phyloP scores from a whole-genome alignment of 306 rosid genomes.

The Arachis hypogaea region DNA sequence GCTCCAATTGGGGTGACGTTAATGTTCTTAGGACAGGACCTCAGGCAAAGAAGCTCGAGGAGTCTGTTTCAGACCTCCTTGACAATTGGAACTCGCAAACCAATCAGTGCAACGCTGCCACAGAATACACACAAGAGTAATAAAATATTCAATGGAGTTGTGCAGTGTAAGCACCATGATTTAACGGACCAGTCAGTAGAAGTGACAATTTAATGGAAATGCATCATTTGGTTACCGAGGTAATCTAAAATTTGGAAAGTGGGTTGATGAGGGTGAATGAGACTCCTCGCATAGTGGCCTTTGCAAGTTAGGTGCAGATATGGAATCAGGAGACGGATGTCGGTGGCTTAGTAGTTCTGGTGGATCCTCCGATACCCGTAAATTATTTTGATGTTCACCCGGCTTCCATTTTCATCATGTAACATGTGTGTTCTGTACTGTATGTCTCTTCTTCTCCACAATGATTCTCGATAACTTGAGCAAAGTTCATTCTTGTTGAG shows the following conservation, averaged over 20 bases:
- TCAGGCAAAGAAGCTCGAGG: slow-evolving; percentile 73
- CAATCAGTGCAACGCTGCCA: slow-evolving; percentile 59
- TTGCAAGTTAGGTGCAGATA: slow-evolving; percentile 22
- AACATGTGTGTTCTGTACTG: slow-evolving; percentile 39
- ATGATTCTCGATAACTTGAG: slow-evolving; percentile 17
- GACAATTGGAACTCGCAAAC: slow-evolving; percentile 71
- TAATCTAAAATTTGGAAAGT: slow-evolving; percentile 22
- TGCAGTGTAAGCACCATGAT: slow-evolving; percentile 30
- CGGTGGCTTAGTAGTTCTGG: slow-evolving; percentile 28
- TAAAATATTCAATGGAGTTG: slow-evolving; percentile 22
- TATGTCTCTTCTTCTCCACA: slow-evolving; percentile 13
- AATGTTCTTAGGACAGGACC: slow-evolving; percentile 63
- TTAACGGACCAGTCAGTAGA: slow-evolving; percentile 22
- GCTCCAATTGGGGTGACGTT: slow-evolving; percentile 78
- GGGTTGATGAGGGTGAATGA: slow-evolving; percentile 20
- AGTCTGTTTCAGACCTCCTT: slow-evolving; percentile 59
- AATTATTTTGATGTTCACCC: slow-evolving; percentile 37
- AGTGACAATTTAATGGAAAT: slow-evolving; percentile 22
- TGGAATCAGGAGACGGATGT: slow-evolving; percentile 26
- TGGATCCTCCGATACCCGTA: slow-evolving; percentile 40
- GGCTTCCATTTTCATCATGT: slow-evolving; percentile 40
- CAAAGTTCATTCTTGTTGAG: slow-evolving; percentile 47
- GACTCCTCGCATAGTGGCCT: slow-evolving; percentile 29
- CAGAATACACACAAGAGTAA: slow-evolving; percentile 41
- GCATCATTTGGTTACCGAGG: slow-evolving; percentile 41